Base-by-base conservation (phyloP, 106 monocot species). In the Gastrodia elata region DNA sequence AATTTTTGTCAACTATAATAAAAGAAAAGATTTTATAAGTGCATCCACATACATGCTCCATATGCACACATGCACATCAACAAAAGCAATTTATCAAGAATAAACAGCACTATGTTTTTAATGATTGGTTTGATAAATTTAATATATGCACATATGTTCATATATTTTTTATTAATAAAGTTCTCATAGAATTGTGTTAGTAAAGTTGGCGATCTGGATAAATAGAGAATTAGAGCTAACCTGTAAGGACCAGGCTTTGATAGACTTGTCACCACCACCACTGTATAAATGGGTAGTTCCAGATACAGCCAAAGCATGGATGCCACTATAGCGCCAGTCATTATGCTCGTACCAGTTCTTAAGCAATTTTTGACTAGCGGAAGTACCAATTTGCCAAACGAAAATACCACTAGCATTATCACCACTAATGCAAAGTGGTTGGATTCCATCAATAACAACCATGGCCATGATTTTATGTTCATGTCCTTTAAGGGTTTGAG, bases 191-290 rank as follows among this genome's bases (percentile, higher is more conserved):
- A 8, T 57, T 25, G 24, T 6, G 15, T 30, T 6, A 3, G 20
- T 20, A n/a, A 27, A 65, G 42, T 20, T 20, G 39, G 6, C 7
- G 20, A 52, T 48, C 6, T 40, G 52, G 46, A 42, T 35, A 20
- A 65, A 9, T 22, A 77, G 70, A 61, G 11, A 39, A 4, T 39
- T 25, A n/a, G 69, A 74, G 15, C 14, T n/a, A 41, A 97, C 97
- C 93, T 93, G 79, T 74, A 98, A 80, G 59, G 91, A 93, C 98
- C 98, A 99, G 67, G 88, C 91, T 79, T 93, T 99, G 70, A 99
- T 87, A 39, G 98, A 85, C 73, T 87, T 90, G 82, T 99, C 93
- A 43, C 98, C 91, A 48, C 93, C 89, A 8, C 93, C 93, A 75
- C 73, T 99, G 48, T 91, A 99, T 14, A 99, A 79, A 39, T 76